Base-by-base conservation (phyloP, 176 grass and related monocot species). In the Oryza officinalis region DNA sequence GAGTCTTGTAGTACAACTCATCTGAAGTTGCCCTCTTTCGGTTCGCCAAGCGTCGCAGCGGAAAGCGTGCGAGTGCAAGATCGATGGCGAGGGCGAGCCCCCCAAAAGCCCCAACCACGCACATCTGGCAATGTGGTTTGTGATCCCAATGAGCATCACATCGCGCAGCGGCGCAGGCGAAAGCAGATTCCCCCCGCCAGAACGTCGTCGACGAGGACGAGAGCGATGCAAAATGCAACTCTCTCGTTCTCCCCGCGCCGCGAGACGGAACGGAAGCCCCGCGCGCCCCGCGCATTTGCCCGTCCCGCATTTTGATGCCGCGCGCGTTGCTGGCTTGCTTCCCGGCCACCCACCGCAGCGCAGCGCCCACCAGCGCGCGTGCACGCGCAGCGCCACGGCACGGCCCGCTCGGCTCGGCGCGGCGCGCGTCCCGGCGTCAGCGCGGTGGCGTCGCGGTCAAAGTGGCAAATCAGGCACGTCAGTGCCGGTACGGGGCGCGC, bases 161-260 rank as follows among this genome's bases (percentile, higher is more conserved):
- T 81, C 61, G 46, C 54, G 32, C 47, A 6, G 47, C 14, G 47
- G 14, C 14, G 65, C 63, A 33, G 65, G 65, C 72, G 88, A 89
- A 89, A 86, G 88, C 83, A 86, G 88, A 90, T 90, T 90, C 83
- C 83, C 83, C 78, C 64, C 59, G 6, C 22, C 35, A 17, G 69
- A 46, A 9, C 60, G 80, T 31, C 68, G 67, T 28, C 64, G 33
- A 17, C 46, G 65, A 45, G 69, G 1, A 67, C 37, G 22, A 59
- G 78, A 52, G 49, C 14, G 13, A 38, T 40, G 46, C 13, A 49
- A 49, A 10, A 40, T 10, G 40, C 40, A 41, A 41, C 40, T 10
- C 40, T 41, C 40, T 9, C 40, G 40, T 41, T 41, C 40, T 41
- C 40, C 40, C 40, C 40, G 4, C 46, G 14, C 3, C 4, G 12